These are phyloP conservation scores for Nephromyces sp. DNA, from an alignment of 169 alveolate species.

Conservation along the genomic window DNA sequence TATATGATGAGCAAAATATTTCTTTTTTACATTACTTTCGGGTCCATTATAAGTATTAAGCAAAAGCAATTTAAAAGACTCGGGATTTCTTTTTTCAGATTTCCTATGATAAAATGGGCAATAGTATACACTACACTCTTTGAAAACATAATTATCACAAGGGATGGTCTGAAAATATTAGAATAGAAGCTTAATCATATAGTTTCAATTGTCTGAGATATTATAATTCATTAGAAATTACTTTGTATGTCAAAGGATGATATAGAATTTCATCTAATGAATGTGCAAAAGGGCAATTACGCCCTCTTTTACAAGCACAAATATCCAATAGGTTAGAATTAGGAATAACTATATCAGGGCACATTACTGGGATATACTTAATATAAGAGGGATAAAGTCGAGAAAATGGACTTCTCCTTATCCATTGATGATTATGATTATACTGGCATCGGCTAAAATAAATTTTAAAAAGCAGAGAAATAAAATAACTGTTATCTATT, in stretches of 20 bases:
- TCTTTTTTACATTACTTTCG: no score
- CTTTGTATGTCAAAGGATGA: background rate
- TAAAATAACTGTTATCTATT: no score
- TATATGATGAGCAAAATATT: no score
- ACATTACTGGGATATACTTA: background rate
- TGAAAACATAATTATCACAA: background rate
- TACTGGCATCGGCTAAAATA: slow-evolving; percentile 1
- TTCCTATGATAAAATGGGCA: background rate
- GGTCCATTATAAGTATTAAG: background rate
- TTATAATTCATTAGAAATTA: background rate
- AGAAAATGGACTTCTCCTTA: background rate
- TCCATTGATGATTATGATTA: background rate
- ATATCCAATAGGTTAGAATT: background rate
- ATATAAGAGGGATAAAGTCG: background rate
- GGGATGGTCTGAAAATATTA: background rate
- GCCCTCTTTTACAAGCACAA: background rate
- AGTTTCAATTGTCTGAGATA: background rate
- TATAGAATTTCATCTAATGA: background rate
- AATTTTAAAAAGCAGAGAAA: no score
- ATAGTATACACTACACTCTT: background rate
- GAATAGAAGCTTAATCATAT: background rate
- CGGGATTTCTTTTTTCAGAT: background rate
- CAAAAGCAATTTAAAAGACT: background rate
- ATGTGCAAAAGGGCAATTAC: background rate
- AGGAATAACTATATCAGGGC: background rate